These are phyloP conservation scores for Salvia hispanica DNA, from an alignment of 257 asterid genomes.

Conservation along the genomic window DNA sequence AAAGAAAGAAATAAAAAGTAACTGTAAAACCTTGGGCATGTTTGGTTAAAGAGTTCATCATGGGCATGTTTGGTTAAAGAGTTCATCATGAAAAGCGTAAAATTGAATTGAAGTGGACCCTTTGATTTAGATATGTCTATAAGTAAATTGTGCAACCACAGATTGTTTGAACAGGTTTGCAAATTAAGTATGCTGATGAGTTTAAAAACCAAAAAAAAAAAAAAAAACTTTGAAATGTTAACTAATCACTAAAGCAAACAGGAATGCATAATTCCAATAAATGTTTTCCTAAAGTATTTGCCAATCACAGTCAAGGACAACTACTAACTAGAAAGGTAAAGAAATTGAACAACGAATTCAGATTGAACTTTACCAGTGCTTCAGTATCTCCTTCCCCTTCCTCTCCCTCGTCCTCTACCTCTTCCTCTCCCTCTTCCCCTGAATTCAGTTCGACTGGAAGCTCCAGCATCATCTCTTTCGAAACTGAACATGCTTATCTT, in stretches of 20 bases:
- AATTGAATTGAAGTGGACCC: no score
- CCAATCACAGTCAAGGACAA: background rate
- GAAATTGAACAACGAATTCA: conserved; percentile 1
- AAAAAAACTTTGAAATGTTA: conserved; percentile 9
- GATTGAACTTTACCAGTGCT: conserved; percentile 49
- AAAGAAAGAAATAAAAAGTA: no score
- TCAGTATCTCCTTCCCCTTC: conserved; percentile 48
- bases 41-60: no score
- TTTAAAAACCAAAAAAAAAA: background rate
- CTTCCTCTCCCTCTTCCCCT: conserved; percentile 57
- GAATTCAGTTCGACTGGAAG: conserved; percentile 46
- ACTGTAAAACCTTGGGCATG: no score
- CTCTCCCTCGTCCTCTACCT: conserved; percentile 49
- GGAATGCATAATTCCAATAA: conserved; percentile 4
- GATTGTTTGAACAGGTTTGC: background rate
- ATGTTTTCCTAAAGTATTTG: conserved; percentile 8
- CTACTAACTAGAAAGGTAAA: background rate
- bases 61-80: no score
- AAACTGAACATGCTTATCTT: conserved; percentile 79
- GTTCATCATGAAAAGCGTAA: no score
- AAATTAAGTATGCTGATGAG: conserved; percentile 3
- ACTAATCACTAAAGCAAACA: conserved; percentile 3
- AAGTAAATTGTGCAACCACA: background rate
- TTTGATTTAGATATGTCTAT: no score
- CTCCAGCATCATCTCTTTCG: conserved; percentile 53